Conservation (phyloP, 2,329 filamentous ascomycete species). For the Ophiocordyceps robertsii region DNA sequence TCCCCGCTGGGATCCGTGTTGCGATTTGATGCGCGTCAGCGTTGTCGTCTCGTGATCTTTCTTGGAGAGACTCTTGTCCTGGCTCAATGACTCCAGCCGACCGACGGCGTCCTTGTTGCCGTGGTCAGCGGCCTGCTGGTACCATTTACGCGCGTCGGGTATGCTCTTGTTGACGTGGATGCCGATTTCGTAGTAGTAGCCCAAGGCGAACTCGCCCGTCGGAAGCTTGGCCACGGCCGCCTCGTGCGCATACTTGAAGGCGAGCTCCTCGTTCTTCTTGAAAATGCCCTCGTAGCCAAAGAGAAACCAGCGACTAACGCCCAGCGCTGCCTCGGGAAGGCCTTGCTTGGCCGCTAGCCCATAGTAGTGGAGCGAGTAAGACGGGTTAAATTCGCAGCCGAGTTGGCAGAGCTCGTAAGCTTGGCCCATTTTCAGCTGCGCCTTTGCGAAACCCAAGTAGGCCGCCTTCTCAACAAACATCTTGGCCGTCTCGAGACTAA, state of each 20-base stretch:
- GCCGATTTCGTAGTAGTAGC: constrained; percentile 95
- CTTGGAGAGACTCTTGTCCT: constrained; percentile 74
- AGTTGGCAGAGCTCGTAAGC: constrained; percentile 91
- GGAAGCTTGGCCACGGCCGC: constrained; percentile 71
- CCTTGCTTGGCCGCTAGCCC: constrained; percentile 84
- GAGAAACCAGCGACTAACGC: constrained; percentile 96
- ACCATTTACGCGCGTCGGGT: constrained; percentile 76
- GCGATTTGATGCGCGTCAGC: constrained; percentile 73
- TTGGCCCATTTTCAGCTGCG: constrained; percentile 93
- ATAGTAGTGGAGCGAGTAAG: constrained; percentile 89
- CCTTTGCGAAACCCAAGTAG: constrained; percentile 89
- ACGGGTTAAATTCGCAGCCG: constrained; percentile 87
- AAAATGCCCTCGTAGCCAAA: constrained; percentile 90
- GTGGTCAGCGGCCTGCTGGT: constrained; percentile 74
- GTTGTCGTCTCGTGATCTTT: constrained; percentile 88
- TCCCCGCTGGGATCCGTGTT: constrained; percentile 56
- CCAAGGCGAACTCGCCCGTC: constrained; percentile 91
- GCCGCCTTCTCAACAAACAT: constrained; percentile 94
- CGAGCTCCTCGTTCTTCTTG: constrained; percentile 87
- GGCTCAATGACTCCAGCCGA: constrained; percentile 71
- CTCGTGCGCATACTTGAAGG: constrained; percentile 79
- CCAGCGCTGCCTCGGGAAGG: constrained; percentile 85
- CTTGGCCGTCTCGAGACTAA: constrained; percentile 59
- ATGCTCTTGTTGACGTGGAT: constrained; percentile 80
- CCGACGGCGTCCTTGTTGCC: constrained; percentile 81